Evolutionary conservation across 306 rosid species (phyloP), one percentile per base, ranked within the genome.

Genomic region (Pyrus communis): DNA sequence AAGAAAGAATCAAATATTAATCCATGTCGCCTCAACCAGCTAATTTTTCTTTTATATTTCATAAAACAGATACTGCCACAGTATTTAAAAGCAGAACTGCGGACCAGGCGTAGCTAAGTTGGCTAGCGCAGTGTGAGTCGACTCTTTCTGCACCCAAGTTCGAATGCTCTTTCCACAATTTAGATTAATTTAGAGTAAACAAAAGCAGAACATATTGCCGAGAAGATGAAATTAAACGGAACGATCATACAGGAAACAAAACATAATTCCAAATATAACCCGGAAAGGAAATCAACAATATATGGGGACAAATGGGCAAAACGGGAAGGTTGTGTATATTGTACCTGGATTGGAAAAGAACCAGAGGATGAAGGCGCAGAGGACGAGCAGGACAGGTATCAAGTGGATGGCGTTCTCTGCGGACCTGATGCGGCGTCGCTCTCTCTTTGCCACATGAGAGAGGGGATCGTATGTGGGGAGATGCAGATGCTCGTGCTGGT

Each of bases 281-380:
- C 49, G 7, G 38, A 23, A 17, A 40, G 43, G 70, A 38, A 12
- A 3, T 12, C 28, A 35, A 8, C 76, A 71, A 31, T 14, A 33
- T 14, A 35, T 35, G 65, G 58, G 58, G 52, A 30, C 46, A 73
- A 67, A 65, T 9, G 45, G 40, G 25, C 51, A 35, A 28, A 17
- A 0, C 21, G 62, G 45, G 70, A 21, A 5, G 46, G 4, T 52
- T 28, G 9, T 25, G 42, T 35, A n/a, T 35, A n/a, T 43, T 38
- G 70, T 55, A 82, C 86, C 88, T 69, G 84, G 82, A 17, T 79
- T 46, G 69, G 99, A 92, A 85, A 92, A 92, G 87, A 96, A 78
- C 98, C 99, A 96, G 74, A 96, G 99, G 81, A 96, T 57, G 84
- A 89, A 25, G 21, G 89, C 97, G 82, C 96, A 90, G 82, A 94